These are phyloP conservation scores for Fagopyrum esculentum DNA, from an alignment of 148 eudicot species.

Conservation along the genomic window DNA sequence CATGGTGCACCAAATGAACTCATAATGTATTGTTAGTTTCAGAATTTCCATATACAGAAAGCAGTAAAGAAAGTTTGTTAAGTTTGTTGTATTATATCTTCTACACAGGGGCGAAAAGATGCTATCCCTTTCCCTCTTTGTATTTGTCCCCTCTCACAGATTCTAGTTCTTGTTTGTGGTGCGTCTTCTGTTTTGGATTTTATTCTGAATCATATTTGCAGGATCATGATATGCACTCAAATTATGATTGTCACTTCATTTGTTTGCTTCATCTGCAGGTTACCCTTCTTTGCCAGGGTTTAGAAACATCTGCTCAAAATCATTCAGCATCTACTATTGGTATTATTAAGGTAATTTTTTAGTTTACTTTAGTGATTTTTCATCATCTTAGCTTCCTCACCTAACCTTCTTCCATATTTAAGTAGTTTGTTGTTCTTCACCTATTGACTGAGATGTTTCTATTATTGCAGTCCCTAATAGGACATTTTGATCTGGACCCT, in stretches of 20 bases:
- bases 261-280: conserved; percentile 44
- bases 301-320: conserved; percentile 44
- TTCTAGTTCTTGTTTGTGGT: background rate
- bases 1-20: no score
- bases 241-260: background rate
- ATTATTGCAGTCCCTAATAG: conserved; percentile 82
- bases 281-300: conserved; percentile 87
- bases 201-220: background rate
- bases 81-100: background rate
- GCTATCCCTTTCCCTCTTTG: background rate
- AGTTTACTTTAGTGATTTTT: conserved; percentile 12
- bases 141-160: background rate
- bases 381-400: background rate
- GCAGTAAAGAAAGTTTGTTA: background rate
- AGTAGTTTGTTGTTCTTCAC: background rate
- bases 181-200: conserved; percentile 4
- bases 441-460: background rate
- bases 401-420: conserved; percentile 3
- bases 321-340: conserved; percentile 77
- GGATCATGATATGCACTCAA: background rate
- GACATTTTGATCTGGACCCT: conserved; percentile 98
- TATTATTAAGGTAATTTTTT: conserved; percentile 65
- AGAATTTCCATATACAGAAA: no score
- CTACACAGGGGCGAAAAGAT: background rate
- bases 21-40: no score